Conservation (phyloP, 352 stramenopile species). For the Phytophthora citricola region DNA sequence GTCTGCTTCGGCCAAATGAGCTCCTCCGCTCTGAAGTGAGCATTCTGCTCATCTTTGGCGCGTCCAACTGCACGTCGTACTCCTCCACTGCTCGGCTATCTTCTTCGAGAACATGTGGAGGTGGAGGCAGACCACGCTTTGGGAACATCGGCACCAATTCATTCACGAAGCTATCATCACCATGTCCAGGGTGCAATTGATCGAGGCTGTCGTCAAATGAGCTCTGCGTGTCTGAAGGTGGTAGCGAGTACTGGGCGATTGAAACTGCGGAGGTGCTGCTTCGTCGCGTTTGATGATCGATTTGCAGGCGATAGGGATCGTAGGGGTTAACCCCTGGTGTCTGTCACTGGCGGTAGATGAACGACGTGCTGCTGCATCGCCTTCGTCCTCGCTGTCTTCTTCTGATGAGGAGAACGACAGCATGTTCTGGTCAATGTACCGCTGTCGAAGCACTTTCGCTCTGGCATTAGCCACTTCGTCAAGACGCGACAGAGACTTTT, state of each 20-base stretch:
- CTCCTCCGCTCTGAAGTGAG: slow-evolving; percentile 15
- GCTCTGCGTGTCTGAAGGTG: slow-evolving; percentile 64
- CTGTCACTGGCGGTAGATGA: slow-evolving; percentile 7
- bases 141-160: slow-evolving; percentile 72
- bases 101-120: slow-evolving; percentile 17
- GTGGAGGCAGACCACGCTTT: slow-evolving; percentile 10
- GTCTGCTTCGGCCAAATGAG: slow-evolving; percentile 28
- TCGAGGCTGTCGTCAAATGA: slow-evolving; percentile 64
- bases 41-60: slow-evolving; percentile 47
- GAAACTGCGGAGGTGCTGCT: slow-evolving; percentile 38
- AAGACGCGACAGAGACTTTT: slow-evolving; percentile 27
- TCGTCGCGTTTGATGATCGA: slow-evolving; percentile 32
- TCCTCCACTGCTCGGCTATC: slow-evolving; percentile 30
- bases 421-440: slow-evolving; percentile 33
- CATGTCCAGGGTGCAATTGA: slow-evolving; percentile 16
- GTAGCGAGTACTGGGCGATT: slow-evolving; percentile 64
- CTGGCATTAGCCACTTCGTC: slow-evolving; percentile 26
- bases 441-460: slow-evolving; percentile 21
- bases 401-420: slow-evolving; percentile 37
- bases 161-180: slow-evolving; percentile 61
- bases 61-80: slow-evolving; percentile 46
- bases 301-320: slow-evolving; percentile 36
- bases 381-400: slow-evolving; percentile 13
- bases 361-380: slow-evolving; percentile 6
- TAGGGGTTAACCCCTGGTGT: slow-evolving; percentile 8